phyloP scores from a whole-genome alignment of 1,284 basidiomycete genomes.

The Ceratobasidium sp. region DNA sequence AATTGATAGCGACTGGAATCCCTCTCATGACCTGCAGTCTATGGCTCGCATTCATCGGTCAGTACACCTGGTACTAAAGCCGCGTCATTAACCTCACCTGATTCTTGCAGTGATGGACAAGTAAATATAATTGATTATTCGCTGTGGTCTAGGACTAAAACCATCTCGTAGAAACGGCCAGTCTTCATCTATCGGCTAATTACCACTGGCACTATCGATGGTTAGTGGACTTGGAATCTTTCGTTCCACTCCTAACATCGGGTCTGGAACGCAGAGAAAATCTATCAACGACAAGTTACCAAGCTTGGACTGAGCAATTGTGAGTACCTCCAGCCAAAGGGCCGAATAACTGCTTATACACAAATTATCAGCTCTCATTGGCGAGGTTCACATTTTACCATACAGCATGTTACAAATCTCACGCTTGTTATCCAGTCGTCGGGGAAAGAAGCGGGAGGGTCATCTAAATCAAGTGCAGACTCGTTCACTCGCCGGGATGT shows the following conservation, averaged over 20 bases:
- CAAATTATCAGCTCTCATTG: constrained; percentile 24
- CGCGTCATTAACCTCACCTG: neutral
- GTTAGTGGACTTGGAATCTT: constrained; percentile 49
- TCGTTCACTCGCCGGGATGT: constrained; percentile 91
- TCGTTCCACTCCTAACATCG: neutral
- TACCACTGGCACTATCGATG: constrained; percentile 80
- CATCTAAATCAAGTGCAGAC: constrained; percentile 66
- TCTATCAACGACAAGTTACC: constrained; percentile 92
- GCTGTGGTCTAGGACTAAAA: neutral
- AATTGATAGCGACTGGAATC: constrained; percentile 93
- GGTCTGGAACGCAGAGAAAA: constrained; percentile 65
- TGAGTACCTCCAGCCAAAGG: constrained; percentile 52
- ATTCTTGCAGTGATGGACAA: constrained; percentile 81
- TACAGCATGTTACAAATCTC: constrained; percentile 58
- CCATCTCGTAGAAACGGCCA: constrained; percentile 62
- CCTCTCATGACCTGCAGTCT: constrained; percentile 87
- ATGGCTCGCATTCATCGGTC: constrained; percentile 97
- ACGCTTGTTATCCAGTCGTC: constrained; percentile 51
- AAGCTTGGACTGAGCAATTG: constrained; percentile 90
- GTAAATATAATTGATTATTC: neutral
- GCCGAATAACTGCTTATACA: constrained; percentile 28
- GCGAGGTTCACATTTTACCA: constrained; percentile 1
- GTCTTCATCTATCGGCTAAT: constrained; percentile 95
- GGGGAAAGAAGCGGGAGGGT: constrained; percentile 47
- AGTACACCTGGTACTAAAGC: constrained; percentile 42